A percentile compares a stretch with the other conserved stretches of the same genome.
phyloP scores from a whole-genome alignment of 176 grass and related monocot genomes.

The Triticum dicoccoides region DNA sequence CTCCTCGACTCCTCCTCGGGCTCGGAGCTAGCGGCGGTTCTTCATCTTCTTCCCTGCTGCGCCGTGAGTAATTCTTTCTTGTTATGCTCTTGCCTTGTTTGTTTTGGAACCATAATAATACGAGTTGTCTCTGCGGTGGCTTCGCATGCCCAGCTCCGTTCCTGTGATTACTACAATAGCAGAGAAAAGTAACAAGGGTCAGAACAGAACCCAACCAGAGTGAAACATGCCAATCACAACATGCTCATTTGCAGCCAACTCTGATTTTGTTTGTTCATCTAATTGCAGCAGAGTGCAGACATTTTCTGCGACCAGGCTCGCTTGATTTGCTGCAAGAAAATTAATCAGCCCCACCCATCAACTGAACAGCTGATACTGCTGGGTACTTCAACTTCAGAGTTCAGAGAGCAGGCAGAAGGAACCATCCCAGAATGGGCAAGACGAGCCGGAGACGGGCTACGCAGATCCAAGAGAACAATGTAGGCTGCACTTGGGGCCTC shows the following conservation, averaged over 20 bases:
- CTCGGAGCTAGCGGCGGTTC: neutral
- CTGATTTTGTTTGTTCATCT: neutral
- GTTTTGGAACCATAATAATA: neutral
- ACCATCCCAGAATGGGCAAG: constrained; percentile 52
- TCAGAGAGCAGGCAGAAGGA: neutral
- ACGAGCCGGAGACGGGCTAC: constrained; percentile 21
- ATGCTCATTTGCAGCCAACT: neutral
- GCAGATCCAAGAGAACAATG: constrained; percentile 27
- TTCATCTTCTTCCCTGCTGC: neutral
- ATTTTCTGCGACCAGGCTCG: too few relatives aligned
- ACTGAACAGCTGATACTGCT: neutral
- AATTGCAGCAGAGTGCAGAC: neutral
- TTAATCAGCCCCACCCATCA: neutral
- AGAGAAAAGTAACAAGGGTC: neutral
- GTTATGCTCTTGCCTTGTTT: neutral
- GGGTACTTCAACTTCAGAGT: neutral
- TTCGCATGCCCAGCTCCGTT: neutral
- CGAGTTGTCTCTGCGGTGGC: neutral
- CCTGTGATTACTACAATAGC: neutral
- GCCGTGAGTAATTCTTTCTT: neutral
- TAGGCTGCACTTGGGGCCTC: constrained; percentile 74
- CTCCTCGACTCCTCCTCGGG: neutral
- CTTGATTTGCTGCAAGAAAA: too few relatives aligned
- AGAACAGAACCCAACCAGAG: neutral
- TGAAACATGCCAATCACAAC: too few relatives aligned